Conservation (phyloP, 2,329 filamentous ascomycete genomes). For the Trichophyton benhamiae region DNA sequence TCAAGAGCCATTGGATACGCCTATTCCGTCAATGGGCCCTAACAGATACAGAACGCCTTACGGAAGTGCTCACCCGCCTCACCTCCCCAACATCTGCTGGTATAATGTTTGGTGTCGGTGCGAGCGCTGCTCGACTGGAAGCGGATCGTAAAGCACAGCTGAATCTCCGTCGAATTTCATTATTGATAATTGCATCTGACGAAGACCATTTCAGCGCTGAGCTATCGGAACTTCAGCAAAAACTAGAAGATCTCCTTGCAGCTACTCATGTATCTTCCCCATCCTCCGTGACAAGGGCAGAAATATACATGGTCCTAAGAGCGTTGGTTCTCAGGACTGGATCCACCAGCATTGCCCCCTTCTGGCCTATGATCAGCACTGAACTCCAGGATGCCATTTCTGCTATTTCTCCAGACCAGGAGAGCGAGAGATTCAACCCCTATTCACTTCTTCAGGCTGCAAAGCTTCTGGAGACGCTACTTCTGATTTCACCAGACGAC, state of each 20-base stretch:
- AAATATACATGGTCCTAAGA: slow-evolving; percentile 78
- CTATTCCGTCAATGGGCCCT: slow-evolving; percentile 73
- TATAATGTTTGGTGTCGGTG: slow-evolving; percentile 97
- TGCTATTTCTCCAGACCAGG: slow-evolving; percentile 56
- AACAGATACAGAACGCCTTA: slow-evolving; percentile 75
- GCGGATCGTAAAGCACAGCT: slow-evolving; percentile 87
- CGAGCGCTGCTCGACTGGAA: slow-evolving; percentile 83
- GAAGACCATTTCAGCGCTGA: slow-evolving; percentile 71
- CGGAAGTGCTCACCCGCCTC: slow-evolving; percentile 67
- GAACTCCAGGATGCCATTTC: slow-evolving; percentile 72
- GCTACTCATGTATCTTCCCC: slow-evolving; percentile 83
- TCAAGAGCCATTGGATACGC: slow-evolving; percentile 66
- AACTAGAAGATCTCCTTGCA: slow-evolving; percentile 70
- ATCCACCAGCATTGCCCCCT: slow-evolving; percentile 62
- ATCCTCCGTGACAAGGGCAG: slow-evolving; percentile 75
- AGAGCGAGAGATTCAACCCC: slow-evolving; percentile 66
- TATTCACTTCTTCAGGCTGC: slow-evolving; percentile 75
- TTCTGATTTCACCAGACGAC: slow-evolving; percentile 79
- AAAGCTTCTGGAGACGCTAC: slow-evolving; percentile 81
- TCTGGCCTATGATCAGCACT: slow-evolving; percentile 83
- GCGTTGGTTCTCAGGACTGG: slow-evolving; percentile 69
- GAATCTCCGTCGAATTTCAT: slow-evolving; percentile 69
- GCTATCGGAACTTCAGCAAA: slow-evolving; percentile 61
- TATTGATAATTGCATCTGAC: slow-evolving; percentile 63
- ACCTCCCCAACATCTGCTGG: slow-evolving; percentile 80